Conservation (phyloP, 2,329 filamentous ascomycete species). For the Cladosporium oxysporum region DNA sequence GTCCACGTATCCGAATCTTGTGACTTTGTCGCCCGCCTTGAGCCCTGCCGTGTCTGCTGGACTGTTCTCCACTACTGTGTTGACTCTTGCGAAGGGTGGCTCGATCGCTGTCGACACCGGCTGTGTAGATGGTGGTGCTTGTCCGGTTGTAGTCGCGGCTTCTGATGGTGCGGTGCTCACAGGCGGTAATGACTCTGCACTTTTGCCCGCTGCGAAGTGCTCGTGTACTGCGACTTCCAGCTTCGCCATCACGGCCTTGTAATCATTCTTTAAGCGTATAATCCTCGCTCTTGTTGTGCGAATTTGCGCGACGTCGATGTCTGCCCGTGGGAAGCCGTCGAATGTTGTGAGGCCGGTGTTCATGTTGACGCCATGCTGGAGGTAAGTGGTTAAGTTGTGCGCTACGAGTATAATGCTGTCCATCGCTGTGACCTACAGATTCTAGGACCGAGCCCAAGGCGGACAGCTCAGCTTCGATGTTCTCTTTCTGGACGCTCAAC, state of each 20-base stretch:
- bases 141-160: slow-evolving; percentile 26
- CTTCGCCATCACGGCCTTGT: slow-evolving; percentile 80
- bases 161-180: neutral
- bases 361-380: slow-evolving; percentile 92
- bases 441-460: slow-evolving; percentile 84
- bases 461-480: slow-evolving; percentile 81
- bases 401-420: neutral
- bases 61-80: slow-evolving; percentile 74
- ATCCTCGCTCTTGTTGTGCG: slow-evolving; percentile 91
- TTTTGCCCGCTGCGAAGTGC: slow-evolving; percentile 66
- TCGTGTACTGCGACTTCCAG: slow-evolving; percentile 87
- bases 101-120: slow-evolving; percentile 44
- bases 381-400: slow-evolving; percentile 23
- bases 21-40: slow-evolving; percentile 76
- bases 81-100: slow-evolving; percentile 83
- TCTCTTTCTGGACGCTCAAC: slow-evolving; percentile 81
- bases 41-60: slow-evolving; percentile 83
- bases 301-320: slow-evolving; percentile 94
- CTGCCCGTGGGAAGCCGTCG: slow-evolving; percentile 89
- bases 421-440: slow-evolving; percentile 60
- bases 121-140: slow-evolving; percentile 22
- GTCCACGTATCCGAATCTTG: slow-evolving; percentile 82
- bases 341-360: slow-evolving; percentile 80
- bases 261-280: slow-evolving; percentile 87
- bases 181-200: slow-evolving; percentile 10